Conservation (phyloP, 2,329 filamentous ascomycete genomes). For the Diaporthe capsici region DNA sequence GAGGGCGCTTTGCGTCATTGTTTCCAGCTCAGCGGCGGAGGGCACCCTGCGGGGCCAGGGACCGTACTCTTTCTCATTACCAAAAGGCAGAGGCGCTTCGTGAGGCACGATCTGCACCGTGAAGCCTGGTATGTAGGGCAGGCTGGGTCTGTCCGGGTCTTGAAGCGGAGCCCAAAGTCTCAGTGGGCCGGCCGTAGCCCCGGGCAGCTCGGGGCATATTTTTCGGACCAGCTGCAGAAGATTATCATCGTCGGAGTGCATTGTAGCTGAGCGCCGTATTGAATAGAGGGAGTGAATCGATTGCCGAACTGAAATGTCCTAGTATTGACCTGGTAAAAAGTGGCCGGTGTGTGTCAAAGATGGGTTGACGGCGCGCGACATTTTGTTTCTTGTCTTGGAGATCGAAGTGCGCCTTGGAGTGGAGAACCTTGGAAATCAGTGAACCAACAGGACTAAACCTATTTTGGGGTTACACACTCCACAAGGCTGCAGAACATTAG, state of each 20-base stretch:
- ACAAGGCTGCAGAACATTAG: no score
- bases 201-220: background rate
- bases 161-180: background rate
- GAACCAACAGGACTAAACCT: background rate
- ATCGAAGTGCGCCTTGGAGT: background rate
- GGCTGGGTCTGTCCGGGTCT: background rate
- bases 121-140: constrained; percentile 7
- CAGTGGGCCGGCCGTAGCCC: background rate
- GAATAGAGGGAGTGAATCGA: background rate
- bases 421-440: background rate
- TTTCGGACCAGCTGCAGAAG: background rate
- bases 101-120: background rate
- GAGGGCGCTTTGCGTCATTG: background rate
- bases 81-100: background rate
- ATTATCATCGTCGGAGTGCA: background rate
- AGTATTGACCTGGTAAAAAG: background rate
- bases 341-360: background rate
- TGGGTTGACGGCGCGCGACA: background rate
- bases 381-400: background rate
- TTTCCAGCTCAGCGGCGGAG: background rate
- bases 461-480: no score
- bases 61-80: background rate
- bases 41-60: background rate
- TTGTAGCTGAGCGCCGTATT: background rate
- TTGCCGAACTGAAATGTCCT: background rate